These are phyloP conservation scores for Daphne laureola DNA, from an alignment of 441 rosid genomes.

Conservation along the genomic window DNA sequence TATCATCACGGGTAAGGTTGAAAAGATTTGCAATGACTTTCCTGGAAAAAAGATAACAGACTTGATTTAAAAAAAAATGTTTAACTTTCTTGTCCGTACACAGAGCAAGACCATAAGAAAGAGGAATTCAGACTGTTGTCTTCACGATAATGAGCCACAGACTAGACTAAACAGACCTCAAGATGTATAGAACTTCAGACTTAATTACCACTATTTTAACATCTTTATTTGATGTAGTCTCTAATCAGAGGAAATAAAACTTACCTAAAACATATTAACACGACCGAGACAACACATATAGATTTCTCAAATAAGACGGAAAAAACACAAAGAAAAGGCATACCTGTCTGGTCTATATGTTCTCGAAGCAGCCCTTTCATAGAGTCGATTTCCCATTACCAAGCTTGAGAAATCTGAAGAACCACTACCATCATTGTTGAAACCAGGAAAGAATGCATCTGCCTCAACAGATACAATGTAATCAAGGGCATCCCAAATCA, in stretches of 20 bases:
- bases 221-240: no score
- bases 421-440: slow-evolving; percentile 76
- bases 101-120: not conserved
- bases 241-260: no score
- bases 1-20: slow-evolving; percentile 49
- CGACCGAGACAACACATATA: no score
- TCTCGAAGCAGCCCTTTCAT: slow-evolving; percentile 74
- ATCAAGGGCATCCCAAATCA: slow-evolving; percentile 98
- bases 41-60: slow-evolving; percentile 29
- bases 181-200: no score
- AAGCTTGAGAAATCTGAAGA: slow-evolving; percentile 94
- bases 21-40: slow-evolving; percentile 52
- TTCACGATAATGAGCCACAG: no score
- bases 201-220: no score
- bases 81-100: not conserved
- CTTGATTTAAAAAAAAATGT: no score
- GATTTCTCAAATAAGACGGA: no score
- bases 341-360: slow-evolving; percentile 90
- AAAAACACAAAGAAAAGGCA: slow-evolving; percentile 8
- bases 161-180: no score
- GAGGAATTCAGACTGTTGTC: no score
- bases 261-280: no score
- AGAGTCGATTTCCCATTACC: slow-evolving; percentile 96
- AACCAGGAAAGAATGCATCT: slow-evolving; percentile 91
- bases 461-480: slow-evolving; percentile 82